Evolutionary conservation across 2,329 filamentous ascomycete species (phyloP).

Genomic region (Endoconidiophora laricicola): DNA sequence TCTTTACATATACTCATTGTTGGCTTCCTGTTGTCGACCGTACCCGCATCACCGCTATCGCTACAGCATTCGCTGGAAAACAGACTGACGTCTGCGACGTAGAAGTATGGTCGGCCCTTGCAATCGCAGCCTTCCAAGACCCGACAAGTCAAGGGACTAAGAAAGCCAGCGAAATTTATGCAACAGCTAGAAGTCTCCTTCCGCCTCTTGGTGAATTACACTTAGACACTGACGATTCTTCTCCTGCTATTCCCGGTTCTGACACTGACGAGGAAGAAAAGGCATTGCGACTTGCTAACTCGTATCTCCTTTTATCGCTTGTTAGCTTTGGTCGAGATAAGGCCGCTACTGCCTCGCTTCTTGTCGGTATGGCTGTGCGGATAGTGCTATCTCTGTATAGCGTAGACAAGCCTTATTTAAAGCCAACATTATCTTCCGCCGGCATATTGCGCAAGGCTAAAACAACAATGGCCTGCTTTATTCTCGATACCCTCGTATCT

Average conservation of each 20-base stretch:
- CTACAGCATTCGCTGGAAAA: conserved; percentile 25
- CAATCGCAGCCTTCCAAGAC: conserved; percentile 40
- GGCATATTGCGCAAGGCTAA: conserved; percentile 14
- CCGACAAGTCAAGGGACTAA: conserved; percentile 16
- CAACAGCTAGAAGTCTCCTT: conserved; percentile 31
- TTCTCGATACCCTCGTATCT: conserved; percentile 43
- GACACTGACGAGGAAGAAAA: conserved; percentile 32
- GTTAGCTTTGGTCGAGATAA: conserved; percentile 43
- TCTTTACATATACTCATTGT: conserved; percentile 58
- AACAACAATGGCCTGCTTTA: conserved; percentile 36
- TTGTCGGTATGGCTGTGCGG: conserved; percentile 45
- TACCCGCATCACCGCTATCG: conserved; percentile 37
- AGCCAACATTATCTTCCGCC: conserved; percentile 9
- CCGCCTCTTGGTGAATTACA: conserved; percentile 18
- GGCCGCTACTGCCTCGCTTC: conserved; percentile 42
- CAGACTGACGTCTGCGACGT: conserved; percentile 30
- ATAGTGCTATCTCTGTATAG: conserved; percentile 21
- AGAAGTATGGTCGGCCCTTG: conserved; percentile 42
- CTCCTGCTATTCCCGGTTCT: conserved; percentile 3
- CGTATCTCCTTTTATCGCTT: conserved; percentile 41
- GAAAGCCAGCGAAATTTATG: conserved; percentile 28
- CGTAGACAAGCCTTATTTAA: background rate
- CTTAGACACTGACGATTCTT: background rate
- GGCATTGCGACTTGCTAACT: conserved; percentile 20
- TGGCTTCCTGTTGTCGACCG: conserved; percentile 64